Percentiles rank a stretch among this genome's conserved stretches.
phyloP scores from a whole-genome alignment of 768 basidiomycete genomes.

The Suillus clintonianus region DNA sequence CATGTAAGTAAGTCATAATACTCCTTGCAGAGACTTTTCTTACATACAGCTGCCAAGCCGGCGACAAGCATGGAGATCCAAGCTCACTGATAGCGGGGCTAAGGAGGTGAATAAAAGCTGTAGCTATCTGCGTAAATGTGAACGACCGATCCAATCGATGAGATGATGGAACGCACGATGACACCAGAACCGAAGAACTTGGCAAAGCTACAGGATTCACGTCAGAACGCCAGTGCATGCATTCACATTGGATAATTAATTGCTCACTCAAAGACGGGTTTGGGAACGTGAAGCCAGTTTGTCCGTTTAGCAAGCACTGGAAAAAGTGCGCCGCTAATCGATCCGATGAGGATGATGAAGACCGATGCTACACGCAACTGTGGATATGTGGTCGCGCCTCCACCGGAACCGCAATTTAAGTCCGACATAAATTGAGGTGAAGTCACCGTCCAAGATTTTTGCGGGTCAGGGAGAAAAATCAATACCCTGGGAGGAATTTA shows the following conservation, averaged over 20 bases:
- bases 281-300: conserved; percentile 41
- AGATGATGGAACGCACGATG: conserved; percentile 53
- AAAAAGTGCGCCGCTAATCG: conserved; percentile 64
- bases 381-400: conserved; percentile 49
- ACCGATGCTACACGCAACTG: conserved; percentile 68
- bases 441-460: neutral
- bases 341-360: conserved; percentile 70
- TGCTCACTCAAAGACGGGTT: conserved; percentile 65
- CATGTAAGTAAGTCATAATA: neutral
- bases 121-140: conserved; percentile 64
- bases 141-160: neutral
- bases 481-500: neutral
- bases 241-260: neutral
- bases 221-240: neutral
- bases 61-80: conserved; percentile 64
- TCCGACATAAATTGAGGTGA: conserved; percentile 22
- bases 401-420: conserved; percentile 49
- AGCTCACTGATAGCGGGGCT: conserved; percentile 75
- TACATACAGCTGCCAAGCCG: conserved; percentile 77
- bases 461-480: neutral
- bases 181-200: conserved; percentile 93
- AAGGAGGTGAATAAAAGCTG: conserved; percentile 85
- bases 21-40: conserved; percentile 20
- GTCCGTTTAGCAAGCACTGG: conserved; percentile 64
- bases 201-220: conserved; percentile 56